These are phyloP conservation scores for Metschnikowia dekortorum DNA, from an alignment of 805 yeast genomes.

Conservation along the genomic window DNA sequence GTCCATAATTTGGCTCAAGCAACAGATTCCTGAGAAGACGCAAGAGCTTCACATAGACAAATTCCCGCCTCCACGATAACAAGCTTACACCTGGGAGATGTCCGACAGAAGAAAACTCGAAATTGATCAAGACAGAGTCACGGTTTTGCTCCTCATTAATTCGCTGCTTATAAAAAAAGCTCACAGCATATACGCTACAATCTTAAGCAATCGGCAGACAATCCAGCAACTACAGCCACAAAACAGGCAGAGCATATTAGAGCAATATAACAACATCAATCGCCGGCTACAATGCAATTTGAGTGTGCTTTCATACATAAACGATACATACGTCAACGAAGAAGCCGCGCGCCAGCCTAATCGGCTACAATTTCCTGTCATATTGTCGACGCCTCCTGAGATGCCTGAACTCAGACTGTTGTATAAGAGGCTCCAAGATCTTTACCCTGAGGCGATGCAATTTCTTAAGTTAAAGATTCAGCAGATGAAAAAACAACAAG, in stretches of 20 bases:
- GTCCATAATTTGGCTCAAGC: neutral
- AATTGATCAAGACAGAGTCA: conserved; percentile 38
- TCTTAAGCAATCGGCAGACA: conserved; percentile 33
- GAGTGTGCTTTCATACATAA: conserved; percentile 34
- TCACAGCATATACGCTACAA: conserved; percentile 29
- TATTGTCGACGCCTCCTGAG: conserved; percentile 51
- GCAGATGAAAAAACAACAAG: conserved; percentile 32
- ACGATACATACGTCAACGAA: conserved; percentile 34
- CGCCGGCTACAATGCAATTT: conserved; percentile 41
- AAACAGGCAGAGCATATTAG: conserved; percentile 28
- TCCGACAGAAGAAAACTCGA: conserved; percentile 17
- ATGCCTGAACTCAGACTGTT: conserved; percentile 49
- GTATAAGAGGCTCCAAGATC: conserved; percentile 43
- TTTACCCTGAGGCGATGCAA: conserved; percentile 53
- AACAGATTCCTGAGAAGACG: conserved; percentile 1
- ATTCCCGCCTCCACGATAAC: neutral
- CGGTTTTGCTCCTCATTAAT: conserved; percentile 39
- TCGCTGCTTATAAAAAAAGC: conserved; percentile 41
- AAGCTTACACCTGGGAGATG: conserved; percentile 4
- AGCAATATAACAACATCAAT: conserved; percentile 38
- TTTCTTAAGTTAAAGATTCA: conserved; percentile 33
- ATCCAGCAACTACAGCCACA: conserved; percentile 30
- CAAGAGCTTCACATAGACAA: neutral
- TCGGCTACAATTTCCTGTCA: conserved; percentile 40
- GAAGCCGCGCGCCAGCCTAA: conserved; percentile 22